Conservation (phyloP, 768 basidiomycete genomes). For the Amyloporia xantha region DNA sequence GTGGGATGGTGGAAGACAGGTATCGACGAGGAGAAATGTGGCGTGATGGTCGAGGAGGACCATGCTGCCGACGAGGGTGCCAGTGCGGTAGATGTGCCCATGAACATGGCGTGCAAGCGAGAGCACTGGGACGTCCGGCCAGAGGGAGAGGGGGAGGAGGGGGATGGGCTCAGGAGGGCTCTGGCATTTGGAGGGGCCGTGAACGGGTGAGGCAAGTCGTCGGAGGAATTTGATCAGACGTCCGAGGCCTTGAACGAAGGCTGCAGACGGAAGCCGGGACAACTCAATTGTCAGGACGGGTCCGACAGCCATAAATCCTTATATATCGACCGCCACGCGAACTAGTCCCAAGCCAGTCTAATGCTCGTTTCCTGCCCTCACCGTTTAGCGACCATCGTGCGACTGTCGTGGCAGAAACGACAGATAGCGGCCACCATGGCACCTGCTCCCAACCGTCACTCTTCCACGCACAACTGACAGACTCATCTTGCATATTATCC, state of each 20-base stretch:
- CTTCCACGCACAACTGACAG: no score
- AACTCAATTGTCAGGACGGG: not conserved
- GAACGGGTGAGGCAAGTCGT: not conserved
- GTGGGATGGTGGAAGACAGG: slow-evolving; percentile 4
- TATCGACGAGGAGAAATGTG: not conserved
- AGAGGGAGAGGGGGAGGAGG: slow-evolving; percentile 3
- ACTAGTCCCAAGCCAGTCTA: not conserved
- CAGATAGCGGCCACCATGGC: no score
- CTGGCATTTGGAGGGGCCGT: slow-evolving; percentile 3
- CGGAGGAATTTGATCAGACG: slow-evolving; percentile 6
- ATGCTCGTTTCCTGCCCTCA: not conserved
- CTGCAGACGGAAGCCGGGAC: not conserved
- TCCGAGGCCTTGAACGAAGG: not conserved
- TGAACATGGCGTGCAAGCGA: slow-evolving; percentile 1
- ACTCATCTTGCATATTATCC: no score
- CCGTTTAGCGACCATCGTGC: not conserved
- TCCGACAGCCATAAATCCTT: slow-evolving; percentile 4
- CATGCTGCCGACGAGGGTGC: not conserved
- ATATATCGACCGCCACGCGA: slow-evolving; percentile 6
- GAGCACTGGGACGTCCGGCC: not conserved
- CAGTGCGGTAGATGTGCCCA: not conserved
- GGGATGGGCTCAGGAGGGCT: not conserved
- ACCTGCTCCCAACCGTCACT: no score
- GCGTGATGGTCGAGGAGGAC: not conserved
- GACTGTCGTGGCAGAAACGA: no score